Base-by-base conservation (phyloP, 106 monocot species). In the Posidonia australis region DNA sequence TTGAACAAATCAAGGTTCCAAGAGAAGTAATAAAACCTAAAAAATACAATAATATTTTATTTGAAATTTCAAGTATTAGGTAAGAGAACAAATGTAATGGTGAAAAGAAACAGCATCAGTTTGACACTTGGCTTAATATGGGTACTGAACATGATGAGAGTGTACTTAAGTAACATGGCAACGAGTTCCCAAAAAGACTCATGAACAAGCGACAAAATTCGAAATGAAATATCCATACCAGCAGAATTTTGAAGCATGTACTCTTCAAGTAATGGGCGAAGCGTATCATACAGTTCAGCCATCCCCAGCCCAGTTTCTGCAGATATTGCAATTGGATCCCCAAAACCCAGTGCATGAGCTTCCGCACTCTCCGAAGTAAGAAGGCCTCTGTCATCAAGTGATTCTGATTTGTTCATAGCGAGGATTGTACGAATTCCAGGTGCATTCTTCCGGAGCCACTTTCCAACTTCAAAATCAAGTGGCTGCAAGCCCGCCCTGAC, bases 251-350 rank as follows among this genome's bases (percentile, higher is more conserved):
- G 78, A 76, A 74, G 78, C 65, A 91, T 65, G 60, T 76, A 83
- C 7, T 81, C 85, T 62, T 99, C 91, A 19, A 99, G 66, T 73
- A 99, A 70, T 29, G 98, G 98, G 4, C 71, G 60, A 22, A 99
- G 85, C 24, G 67, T 63, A 81, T 85, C 87, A 77, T 88, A 88
- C 52, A 99, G 91, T 54, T 99, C 98, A 30, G 87, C 83, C 98
- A 91, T 92, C 25, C 98, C 98, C 31, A 92, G 54, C 0, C 98
- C 98, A 63, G 88, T 99, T 78, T 99, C 98, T 28, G 98, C 91
- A 21, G 91, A 99, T 70, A 99, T 99, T 19, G 91, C 91, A 79
- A 99, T 78, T 7, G 98, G 91, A 70, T 99, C 98, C 52, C 98
- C 98, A 78, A 99, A 99, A 0, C 98, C 98, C 47, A 99, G 73